Base-by-base conservation (phyloP, 352 stramenopile species). In the Globisporangium apiculatum region DNA sequence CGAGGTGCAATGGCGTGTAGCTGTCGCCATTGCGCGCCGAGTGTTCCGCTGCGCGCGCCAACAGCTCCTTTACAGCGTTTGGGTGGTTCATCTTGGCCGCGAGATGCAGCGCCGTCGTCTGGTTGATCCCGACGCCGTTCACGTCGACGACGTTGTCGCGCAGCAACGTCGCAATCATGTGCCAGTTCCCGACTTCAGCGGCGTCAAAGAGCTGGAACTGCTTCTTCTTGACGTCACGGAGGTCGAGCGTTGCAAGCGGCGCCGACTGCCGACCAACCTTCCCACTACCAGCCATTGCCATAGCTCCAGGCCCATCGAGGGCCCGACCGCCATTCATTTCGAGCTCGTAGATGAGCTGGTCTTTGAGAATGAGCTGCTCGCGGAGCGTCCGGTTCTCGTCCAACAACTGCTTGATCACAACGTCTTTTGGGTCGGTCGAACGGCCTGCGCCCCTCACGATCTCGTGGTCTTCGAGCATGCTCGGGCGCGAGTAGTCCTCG, bases 171-270 rank as follows among this genome's bases (percentile, higher is more conserved):
- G 80, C 73, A 60, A 94, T 89, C 10, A 92, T 56, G 57, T 91
- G 82, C 72, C 72, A 87, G 55, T 94, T 92, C 64, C 84, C 84
- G 41, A 92, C 75, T 73, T 94, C 84, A 0, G 83, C 84, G 0
- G 84, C 84, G 61, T 94, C 84, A 48, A 92, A 94, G 15, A 94
- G 68, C 63, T 94, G 84, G 56, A 94, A 90, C 57, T 94, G 84
- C 71, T 94, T 94, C 69, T 94, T 91, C 67, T 91, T 91, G 5
- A 94, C 76, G 48, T 94, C 82, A 57, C 84, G 70, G 57, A 94
- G 51, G 55, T 94, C 84, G 50, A 94, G 60, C 57, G 90, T 94
- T 74, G 89, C 85, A 62, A 90, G 79, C 6, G 83, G 84, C 12
- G 81, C 83, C 4, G 77, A 76, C 1, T 77, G 69, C 10, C 78